Evolutionary conservation across 148 eudicot species (phyloP), one percentile per base, ranked within the genome.

Genomic region (Rhododendron kiyosumense): DNA sequence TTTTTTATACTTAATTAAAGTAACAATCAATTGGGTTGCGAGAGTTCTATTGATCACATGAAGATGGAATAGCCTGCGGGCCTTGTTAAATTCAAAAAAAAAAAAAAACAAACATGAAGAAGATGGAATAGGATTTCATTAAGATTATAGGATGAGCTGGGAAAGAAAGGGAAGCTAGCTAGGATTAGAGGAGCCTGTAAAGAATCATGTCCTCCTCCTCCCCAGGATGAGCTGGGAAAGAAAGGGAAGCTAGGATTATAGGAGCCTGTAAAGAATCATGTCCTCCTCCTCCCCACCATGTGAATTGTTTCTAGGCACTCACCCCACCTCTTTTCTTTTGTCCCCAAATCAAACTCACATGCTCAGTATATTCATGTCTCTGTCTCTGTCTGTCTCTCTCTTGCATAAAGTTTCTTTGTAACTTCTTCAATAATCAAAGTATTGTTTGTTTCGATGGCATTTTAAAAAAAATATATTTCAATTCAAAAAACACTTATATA

Each of bases 321-420:
- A 84, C 87, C 85, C 84, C 90, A 48, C 81, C 85, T 81, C 85
- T 87, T 87, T 86, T 78, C 87, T 89, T 89, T 90, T 90, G 88
- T 88, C 87, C 88, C 89, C 89, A 90, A 89, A 85, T 89, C 88
- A 89, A 22, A 73, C 81, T 87, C 92, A 90, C 87, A 86, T 86
- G 87, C 85, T 41, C 41, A 36, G 43, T 14, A 12, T 5, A 14
- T 71, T 32, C 76, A 28, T 69, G 75, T 71, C 38, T 41, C 73
- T 81, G 57, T 84, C 82, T 48, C 67, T 76, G 30, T 45, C 46
- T 67, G 81, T 80, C 57, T 84, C 84, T 38, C 73, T 38, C 71
- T 52, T 45, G 11, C 81, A 79, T 51, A 52, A 86, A 74, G 74
- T 86, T 82, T 82, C 81, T 74, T 26, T 63, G 85, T 75, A 86